These are phyloP conservation scores for Rhododendron ferrugineum DNA, from an alignment of 148 eudicot genomes.

Conservation along the genomic window DNA sequence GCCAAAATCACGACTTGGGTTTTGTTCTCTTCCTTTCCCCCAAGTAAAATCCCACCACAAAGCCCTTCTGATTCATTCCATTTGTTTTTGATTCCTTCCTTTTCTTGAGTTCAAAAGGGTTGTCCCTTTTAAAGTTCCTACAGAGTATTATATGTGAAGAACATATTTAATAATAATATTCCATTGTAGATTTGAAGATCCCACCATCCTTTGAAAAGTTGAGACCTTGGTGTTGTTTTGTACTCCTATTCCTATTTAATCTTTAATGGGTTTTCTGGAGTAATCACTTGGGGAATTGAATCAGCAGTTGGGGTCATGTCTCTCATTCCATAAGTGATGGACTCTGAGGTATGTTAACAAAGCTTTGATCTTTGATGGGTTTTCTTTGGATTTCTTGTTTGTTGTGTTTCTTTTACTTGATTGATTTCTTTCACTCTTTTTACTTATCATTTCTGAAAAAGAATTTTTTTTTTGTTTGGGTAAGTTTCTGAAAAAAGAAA, in stretches of 20 bases:
- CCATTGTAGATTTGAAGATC: slow-evolving; percentile 18
- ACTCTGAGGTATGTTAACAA: slow-evolving; percentile 26
- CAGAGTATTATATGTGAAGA: background rate
- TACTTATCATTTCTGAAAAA: background rate
- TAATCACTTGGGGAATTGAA: background rate
- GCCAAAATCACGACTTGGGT: background rate
- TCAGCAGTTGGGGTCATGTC: background rate
- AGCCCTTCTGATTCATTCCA: slow-evolving; percentile 23
- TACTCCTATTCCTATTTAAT: background rate
- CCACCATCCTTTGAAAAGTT: slow-evolving; percentile 21
- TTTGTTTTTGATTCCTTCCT: slow-evolving; percentile 7
- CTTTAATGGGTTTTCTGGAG: background rate
- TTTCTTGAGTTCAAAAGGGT: slow-evolving; percentile 4
- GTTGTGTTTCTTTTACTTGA: background rate
- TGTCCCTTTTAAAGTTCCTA: slow-evolving; percentile 5
- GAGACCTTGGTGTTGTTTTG: slow-evolving; percentile 5
- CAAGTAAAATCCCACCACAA: background rate
- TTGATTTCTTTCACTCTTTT: background rate
- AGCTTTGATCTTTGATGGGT: slow-evolving; percentile 22
- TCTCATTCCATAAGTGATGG: slow-evolving; percentile 9
- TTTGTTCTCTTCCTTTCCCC: background rate
- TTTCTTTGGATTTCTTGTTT: background rate
- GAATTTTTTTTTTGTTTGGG: background rate
- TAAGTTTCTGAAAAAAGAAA: background rate
- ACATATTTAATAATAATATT: background rate